These are phyloP conservation scores for Thraustotheca clavata DNA, from an alignment of 352 stramenopile species.

Conservation along the genomic window DNA sequence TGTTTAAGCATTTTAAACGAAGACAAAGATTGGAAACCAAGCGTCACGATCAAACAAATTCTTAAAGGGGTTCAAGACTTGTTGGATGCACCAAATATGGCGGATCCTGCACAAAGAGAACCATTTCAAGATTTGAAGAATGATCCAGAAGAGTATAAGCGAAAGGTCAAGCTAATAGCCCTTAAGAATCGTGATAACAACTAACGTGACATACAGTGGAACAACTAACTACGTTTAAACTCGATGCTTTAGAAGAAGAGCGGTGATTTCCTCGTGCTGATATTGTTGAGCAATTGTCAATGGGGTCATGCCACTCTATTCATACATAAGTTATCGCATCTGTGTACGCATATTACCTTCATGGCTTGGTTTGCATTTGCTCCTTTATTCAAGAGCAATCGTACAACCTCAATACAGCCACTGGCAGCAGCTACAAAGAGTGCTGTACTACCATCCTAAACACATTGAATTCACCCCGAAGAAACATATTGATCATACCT, in stretches of 20 bases:
- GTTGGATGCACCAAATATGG: constrained; percentile 82
- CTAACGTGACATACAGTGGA: constrained; percentile 11
- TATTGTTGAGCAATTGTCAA: background rate
- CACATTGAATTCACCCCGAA: background rate
- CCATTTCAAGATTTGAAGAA: constrained; percentile 86
- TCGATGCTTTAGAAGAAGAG: background rate
- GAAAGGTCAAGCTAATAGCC: constrained; percentile 72
- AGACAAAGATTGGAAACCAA: constrained; percentile 98
- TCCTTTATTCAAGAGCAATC: background rate
- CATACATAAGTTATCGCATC: background rate
- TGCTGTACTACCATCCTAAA: background rate
- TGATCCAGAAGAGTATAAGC: constrained; percentile 82
- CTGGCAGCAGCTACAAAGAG: background rate
- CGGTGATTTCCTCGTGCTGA: background rate
- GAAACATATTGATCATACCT: background rate
- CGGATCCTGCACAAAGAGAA: constrained; percentile 76
- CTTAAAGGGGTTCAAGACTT: constrained; percentile 94
- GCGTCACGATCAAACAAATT: constrained; percentile 97
- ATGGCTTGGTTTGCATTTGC: background rate
- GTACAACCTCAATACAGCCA: background rate
- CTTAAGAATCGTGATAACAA: constrained; percentile 72
- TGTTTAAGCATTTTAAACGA: constrained; percentile 98
- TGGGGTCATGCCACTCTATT: background rate
- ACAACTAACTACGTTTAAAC: background rate
- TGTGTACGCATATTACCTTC: background rate